Conservation (phyloP, 768 basidiomycete species). For the Lactifluus pinguis region DNA sequence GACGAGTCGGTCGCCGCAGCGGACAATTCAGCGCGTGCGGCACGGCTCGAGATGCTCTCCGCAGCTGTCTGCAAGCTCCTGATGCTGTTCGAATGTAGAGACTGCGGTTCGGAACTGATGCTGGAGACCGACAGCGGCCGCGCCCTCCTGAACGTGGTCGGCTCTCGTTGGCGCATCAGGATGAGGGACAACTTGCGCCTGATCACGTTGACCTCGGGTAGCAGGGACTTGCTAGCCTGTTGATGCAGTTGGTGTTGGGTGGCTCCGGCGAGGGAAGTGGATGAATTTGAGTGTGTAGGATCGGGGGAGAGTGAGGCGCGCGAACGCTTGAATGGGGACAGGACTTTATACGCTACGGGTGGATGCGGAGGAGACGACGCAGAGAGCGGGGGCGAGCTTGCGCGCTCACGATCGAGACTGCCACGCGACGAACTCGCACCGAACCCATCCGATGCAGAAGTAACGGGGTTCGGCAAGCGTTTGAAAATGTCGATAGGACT, state of each 20-base stretch:
- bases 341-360: slow-evolving; percentile 23
- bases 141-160: slow-evolving; percentile 21
- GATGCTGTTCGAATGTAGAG: slow-evolving; percentile 41
- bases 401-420: slow-evolving; percentile 12
- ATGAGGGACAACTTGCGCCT: slow-evolving; percentile 31
- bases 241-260: background rate
- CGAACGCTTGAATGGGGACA: slow-evolving; percentile 21
- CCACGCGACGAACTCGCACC: slow-evolving; percentile 14
- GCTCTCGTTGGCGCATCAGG: slow-evolving; percentile 25
- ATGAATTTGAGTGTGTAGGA: slow-evolving; percentile 16
- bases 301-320: slow-evolving; percentile 10
- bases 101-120: slow-evolving; percentile 27
- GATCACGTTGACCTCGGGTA: slow-evolving; percentile 10
- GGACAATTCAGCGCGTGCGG: background rate
- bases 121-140: slow-evolving; percentile 50
- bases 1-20: background rate
- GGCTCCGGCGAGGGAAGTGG: slow-evolving; percentile 7
- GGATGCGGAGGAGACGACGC: slow-evolving; percentile 11
- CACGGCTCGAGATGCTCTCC: slow-evolving; percentile 36
- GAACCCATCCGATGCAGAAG: slow-evolving; percentile 7
- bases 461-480: no score
- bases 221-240: background rate
- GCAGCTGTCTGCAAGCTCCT: slow-evolving; percentile 45
- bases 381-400: background rate
- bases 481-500: slow-evolving; percentile 47